phyloP scores from a whole-genome alignment of 2,329 filamentous ascomycete genomes.

The Cordyceps militaris region DNA sequence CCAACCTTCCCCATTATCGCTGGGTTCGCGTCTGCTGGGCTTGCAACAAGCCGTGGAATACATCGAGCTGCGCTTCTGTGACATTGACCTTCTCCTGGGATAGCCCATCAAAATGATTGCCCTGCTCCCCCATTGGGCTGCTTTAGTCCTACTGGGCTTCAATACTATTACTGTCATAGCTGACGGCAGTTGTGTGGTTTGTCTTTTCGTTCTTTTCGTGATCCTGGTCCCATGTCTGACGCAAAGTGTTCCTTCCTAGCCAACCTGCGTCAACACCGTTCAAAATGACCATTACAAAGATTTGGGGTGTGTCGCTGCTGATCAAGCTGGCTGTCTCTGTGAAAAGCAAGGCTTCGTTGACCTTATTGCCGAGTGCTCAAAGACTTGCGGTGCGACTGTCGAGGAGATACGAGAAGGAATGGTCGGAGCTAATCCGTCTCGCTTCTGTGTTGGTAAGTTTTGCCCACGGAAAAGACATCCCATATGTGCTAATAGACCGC shows the following conservation, averaged over 20 bases:
- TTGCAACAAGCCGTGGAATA: background rate
- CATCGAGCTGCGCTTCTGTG: background rate
- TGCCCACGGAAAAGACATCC: slow-evolving; percentile 16
- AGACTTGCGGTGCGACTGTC: slow-evolving; percentile 20
- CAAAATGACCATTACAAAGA: background rate
- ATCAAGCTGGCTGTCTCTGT: slow-evolving; percentile 35
- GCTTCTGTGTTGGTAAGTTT: slow-evolving; percentile 11
- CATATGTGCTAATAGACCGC: background rate
- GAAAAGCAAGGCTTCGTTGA: slow-evolving; percentile 25
- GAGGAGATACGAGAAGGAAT: slow-evolving; percentile 19
- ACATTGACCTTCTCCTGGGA: background rate
- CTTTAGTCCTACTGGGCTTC: background rate
- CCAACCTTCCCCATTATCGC: background rate
- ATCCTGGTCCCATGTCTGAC: background rate
- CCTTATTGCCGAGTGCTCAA: slow-evolving; percentile 36
- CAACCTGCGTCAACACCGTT: slow-evolving; percentile 17
- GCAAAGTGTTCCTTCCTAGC: slow-evolving; percentile 12
- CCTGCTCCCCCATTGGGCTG: background rate
- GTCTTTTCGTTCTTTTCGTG: background rate
- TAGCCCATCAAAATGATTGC: background rate
- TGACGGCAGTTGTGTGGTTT: background rate
- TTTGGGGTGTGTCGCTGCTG: slow-evolving; percentile 22
- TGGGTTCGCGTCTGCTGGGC: background rate
- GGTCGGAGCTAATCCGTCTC: background rate
- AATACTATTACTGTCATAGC: background rate